phyloP scores from a whole-genome alignment of 495 filamentous ascomycete genomes.

The Cercophora newfieldiana region DNA sequence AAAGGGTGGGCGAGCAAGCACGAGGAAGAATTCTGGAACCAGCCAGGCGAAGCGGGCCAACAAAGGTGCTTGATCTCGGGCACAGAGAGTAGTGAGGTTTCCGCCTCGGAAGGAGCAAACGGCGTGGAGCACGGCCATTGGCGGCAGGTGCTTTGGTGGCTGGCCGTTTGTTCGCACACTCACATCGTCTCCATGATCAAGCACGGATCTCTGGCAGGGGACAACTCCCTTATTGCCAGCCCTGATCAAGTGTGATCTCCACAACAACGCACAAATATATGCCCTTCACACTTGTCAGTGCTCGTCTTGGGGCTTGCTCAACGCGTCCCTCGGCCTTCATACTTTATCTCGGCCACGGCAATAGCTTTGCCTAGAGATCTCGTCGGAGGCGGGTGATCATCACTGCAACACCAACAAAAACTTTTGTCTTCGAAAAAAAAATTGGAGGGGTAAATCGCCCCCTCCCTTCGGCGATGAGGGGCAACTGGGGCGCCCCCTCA shows the following conservation, averaged over 20 bases:
- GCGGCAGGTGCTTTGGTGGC: not conserved
- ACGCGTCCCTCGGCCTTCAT: not conserved
- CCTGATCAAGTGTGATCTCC: too few species aligned
- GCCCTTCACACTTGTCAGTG: not conserved
- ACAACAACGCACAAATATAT: not conserved
- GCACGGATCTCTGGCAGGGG: not conserved
- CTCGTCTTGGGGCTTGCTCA: not conserved
- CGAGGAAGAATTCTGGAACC: constrained; percentile 27
- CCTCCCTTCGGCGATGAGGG: not conserved
- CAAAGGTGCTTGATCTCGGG: constrained; percentile 5
- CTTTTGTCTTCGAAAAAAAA: constrained; percentile 3
- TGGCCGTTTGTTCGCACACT: constrained; percentile 10
- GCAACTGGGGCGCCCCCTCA: constrained; percentile 6
- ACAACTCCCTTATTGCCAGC: not conserved
- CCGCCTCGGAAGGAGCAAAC: constrained; percentile 5
- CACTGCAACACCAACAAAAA: constrained; percentile 3
- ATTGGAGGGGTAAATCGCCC: constrained; percentile 5
- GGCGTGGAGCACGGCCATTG: constrained; percentile 7
- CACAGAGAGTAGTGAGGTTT: not conserved
- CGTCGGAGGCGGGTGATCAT: constrained; percentile 4
- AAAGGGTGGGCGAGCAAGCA: constrained; percentile 17
- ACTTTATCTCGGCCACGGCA: not conserved
- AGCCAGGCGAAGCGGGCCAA: not conserved
- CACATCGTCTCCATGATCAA: not conserved
- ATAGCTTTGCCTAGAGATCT: not conserved